Evolutionary conservation across 2,329 filamentous ascomycete genomes (phyloP).

Genomic region (Stagonosporopsis chrysanthemi): DNA sequence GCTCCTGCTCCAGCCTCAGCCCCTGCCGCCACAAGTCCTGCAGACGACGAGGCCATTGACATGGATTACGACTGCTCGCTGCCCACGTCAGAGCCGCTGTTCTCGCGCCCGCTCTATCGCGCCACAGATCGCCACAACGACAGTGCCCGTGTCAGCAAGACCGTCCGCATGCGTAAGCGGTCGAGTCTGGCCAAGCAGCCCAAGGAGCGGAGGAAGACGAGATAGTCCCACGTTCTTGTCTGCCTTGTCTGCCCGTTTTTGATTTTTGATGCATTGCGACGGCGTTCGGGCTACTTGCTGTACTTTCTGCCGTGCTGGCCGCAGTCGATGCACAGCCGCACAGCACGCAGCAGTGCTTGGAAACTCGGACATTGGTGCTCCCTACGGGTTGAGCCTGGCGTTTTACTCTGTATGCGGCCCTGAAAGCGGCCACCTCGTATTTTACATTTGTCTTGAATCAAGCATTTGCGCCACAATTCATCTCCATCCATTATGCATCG

Average conservation of each 20-base stretch:
- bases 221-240: constrained; percentile 6
- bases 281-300: constrained; percentile 42
- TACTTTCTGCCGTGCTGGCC: constrained; percentile 12
- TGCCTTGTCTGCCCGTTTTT: constrained; percentile 1
- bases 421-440: constrained; percentile 13
- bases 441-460: constrained; percentile 18
- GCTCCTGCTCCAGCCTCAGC: constrained; percentile 15
- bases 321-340: too few species aligned
- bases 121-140: constrained; percentile 37
- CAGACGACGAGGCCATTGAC: constrained; percentile 44
- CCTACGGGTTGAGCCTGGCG: constrained; percentile 47
- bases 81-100: constrained; percentile 24
- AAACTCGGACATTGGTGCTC: constrained; percentile 28
- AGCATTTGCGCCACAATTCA: background rate
- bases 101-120: constrained; percentile 34
- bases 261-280: constrained; percentile 37
- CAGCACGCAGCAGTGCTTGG: too few species aligned
- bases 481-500: background rate
- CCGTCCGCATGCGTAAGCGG: constrained; percentile 44
- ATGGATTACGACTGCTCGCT: constrained; percentile 39
- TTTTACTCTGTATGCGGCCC: constrained; percentile 20
- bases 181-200: constrained; percentile 20
- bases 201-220: constrained; percentile 31
- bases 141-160: constrained; percentile 39
- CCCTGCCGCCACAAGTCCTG: constrained; percentile 12